Evolutionary conservation across 495 filamentous ascomycete species (phyloP).

Genomic region (Hapsidospora chrysogenum): DNA sequence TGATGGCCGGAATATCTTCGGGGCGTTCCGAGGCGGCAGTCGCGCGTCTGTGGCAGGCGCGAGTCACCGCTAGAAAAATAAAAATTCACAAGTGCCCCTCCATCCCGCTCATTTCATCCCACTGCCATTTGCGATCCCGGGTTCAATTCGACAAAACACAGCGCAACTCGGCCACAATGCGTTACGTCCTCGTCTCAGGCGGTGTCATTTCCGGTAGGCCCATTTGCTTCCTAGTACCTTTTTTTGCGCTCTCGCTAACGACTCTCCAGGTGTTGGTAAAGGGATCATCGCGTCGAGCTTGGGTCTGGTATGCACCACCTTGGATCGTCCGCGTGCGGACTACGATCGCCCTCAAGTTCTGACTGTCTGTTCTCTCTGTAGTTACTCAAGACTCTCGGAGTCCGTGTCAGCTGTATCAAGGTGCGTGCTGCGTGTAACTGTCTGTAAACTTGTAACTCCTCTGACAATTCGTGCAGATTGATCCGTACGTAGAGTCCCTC

Average conservation of each 20-base stretch:
- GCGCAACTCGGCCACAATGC: constrained; percentile 1
- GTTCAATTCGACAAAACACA: no score
- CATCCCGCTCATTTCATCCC: no score
- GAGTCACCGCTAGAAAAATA: no score
- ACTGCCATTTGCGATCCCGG: no score
- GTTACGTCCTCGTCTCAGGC: constrained; percentile 66
- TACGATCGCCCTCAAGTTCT: background rate
- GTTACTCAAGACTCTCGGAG: background rate
- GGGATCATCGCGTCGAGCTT: constrained; percentile 14
- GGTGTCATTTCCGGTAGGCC: constrained; percentile 27
- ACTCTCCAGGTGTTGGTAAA: constrained; percentile 10
- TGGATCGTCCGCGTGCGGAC: background rate
- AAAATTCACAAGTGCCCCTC: no score
- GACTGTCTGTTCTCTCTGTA: background rate
- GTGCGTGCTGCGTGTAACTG: background rate
- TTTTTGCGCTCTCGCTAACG: constrained; percentile 7
- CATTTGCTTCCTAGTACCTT: constrained; percentile 1
- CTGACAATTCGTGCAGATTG: constrained; percentile 48
- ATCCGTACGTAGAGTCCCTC: no score
- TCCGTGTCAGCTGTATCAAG: no score
- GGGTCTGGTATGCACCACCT: constrained; percentile 9
- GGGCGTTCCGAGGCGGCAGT: no score
- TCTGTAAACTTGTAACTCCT: constrained; percentile 27
- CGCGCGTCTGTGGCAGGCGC: no score
- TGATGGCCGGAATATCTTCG: no score